A percentile compares a stretch with the other conserved stretches of the same genome.
phyloP scores from a whole-genome alignment of 2,329 filamentous ascomycete genomes.

The Penicillium hordei region DNA sequence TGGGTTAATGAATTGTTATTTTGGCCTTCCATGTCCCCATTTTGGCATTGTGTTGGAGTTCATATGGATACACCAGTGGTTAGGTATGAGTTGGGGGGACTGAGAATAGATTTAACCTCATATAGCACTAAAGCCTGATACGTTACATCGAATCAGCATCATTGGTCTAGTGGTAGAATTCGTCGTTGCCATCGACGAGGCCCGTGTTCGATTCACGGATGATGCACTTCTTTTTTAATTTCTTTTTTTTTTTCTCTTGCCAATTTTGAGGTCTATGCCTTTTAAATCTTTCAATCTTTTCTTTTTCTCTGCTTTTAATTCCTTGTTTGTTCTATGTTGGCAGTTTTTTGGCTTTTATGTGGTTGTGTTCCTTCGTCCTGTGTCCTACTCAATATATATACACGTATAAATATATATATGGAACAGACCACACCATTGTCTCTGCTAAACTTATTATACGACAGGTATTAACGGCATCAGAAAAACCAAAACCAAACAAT shows the following conservation, averaged over 20 bases:
- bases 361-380: no score
- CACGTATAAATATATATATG: no score
- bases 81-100: no score
- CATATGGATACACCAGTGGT: background rate
- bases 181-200: constrained; percentile 49
- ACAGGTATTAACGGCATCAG: no score
- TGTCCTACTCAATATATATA: no score
- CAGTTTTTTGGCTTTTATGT: no score
- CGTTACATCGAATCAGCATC: constrained; percentile 35
- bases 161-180: constrained; percentile 50
- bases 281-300: no score
- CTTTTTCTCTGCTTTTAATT: background rate
- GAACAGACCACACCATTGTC: background rate
- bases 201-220: constrained; percentile 50
- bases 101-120: fast-evolving
- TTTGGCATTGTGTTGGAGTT: background rate
- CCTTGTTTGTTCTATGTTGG: background rate
- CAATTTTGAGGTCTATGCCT: background rate
- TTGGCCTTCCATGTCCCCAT: background rate
- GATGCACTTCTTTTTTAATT: constrained; percentile 25
- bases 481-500: background rate
- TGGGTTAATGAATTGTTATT: constrained; percentile 14
- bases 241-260: background rate
- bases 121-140: background rate
- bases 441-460: background rate